These are phyloP conservation scores for Syzygium jambos DNA, from an alignment of 345 rosid species.

Conservation along the genomic window DNA sequence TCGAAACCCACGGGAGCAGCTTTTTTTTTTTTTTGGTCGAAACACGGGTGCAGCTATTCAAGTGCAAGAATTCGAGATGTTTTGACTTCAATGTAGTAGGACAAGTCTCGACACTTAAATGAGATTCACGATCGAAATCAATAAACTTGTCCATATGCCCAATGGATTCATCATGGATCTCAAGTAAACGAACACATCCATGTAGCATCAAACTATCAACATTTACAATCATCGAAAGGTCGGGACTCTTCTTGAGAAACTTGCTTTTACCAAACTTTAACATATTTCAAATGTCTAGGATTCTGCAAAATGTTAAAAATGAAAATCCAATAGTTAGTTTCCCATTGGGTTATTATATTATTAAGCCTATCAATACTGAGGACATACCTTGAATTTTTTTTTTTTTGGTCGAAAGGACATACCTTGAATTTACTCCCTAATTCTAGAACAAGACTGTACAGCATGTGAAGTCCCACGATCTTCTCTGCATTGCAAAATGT, in stretches of 20 bases:
- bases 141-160: slow-evolving; percentile 1
- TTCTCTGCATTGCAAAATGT: not conserved
- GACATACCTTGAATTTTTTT: not conserved
- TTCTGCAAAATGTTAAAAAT: no score
- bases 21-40: no score
- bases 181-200: slow-evolving; percentile 4
- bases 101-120: slow-evolving; percentile 11
- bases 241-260: not conserved
- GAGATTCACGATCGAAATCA: slow-evolving; percentile 8
- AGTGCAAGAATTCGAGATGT: not conserved
- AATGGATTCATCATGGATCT: slow-evolving; percentile 7
- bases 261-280: not conserved
- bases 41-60: slow-evolving; percentile 2
- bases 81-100: slow-evolving; percentile 1
- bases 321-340: no score
- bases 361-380: not conserved
- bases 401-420: no score
- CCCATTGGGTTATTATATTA: not conserved
- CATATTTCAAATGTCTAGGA: not conserved
- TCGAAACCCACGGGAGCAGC: no score
- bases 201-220: slow-evolving; percentile 4
- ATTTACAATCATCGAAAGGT: slow-evolving; percentile 1
- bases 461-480: slow-evolving; percentile 7
- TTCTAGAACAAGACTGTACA: not conserved
- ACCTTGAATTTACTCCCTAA: not conserved